Conservation (phyloP, 192 early-diverging fungal species). For the Rhizoclosmatium sp. region DNA sequence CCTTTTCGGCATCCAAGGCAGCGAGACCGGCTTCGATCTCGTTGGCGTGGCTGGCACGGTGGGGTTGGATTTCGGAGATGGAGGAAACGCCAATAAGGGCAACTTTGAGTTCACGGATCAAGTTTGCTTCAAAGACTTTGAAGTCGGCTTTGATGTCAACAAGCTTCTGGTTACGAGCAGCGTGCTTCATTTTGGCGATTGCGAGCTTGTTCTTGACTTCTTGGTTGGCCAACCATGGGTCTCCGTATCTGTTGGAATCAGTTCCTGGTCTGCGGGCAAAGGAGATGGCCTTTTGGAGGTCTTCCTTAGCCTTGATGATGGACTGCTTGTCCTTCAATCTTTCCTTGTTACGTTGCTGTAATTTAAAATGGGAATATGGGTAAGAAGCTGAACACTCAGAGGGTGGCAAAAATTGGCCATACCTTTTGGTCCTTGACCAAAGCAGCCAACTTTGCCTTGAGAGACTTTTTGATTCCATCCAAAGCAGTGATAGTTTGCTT, state of each 20-base stretch:
- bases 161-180: slow-evolving; percentile 21
- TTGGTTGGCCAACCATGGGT: slow-evolving; percentile 31
- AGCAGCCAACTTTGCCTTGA: slow-evolving; percentile 19
- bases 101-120: slow-evolving; percentile 35
- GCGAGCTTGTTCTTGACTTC: slow-evolving; percentile 26
- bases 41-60: slow-evolving; percentile 5
- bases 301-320: slow-evolving; percentile 23
- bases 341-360: slow-evolving; percentile 27
- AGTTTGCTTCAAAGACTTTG: slow-evolving; percentile 33
- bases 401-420: neutral
- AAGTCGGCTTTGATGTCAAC: slow-evolving; percentile 25
- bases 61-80: slow-evolving; percentile 7
- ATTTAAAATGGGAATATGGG: neutral
- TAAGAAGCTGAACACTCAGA: neutral
- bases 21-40: slow-evolving; percentile 20
- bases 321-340: slow-evolving; percentile 24
- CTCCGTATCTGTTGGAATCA: slow-evolving; percentile 16
- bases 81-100: slow-evolving; percentile 20
- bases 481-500: slow-evolving; percentile 21
- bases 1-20: slow-evolving; percentile 21
- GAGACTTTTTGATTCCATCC: slow-evolving; percentile 18
- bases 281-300: slow-evolving; percentile 16
- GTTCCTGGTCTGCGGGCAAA: slow-evolving; percentile 32
- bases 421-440: slow-evolving; percentile 27
- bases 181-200: slow-evolving; percentile 13